Conservation (phyloP, 2,329 filamentous ascomycete species). For the Zasmidium angulare region DNA sequence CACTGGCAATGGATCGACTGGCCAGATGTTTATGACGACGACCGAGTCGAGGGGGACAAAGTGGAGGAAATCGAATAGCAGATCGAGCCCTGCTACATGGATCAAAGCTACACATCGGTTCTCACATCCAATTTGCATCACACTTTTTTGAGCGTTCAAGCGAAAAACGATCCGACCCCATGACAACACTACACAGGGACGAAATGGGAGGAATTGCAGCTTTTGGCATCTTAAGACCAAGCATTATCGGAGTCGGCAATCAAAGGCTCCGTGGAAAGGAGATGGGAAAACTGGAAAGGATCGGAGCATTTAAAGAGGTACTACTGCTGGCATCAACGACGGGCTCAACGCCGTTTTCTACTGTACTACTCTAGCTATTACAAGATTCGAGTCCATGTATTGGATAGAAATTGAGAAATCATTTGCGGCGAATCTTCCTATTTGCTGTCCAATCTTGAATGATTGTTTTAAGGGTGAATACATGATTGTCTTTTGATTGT, state of each 20-base stretch:
- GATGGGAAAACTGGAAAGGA: background rate
- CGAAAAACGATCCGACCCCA: constrained; percentile 5
- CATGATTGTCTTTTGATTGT: no score
- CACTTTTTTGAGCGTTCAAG: constrained; percentile 21
- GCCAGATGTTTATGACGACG: constrained; percentile 19
- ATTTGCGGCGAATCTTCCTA: background rate
- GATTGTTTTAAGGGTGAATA: no score
- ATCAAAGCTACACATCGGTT: constrained; percentile 18
- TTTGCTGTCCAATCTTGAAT: no score
- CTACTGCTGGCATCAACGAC: no score
- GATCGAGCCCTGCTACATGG: background rate
- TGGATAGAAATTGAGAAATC: background rate
- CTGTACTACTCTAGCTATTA: background rate
- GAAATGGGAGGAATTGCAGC: constrained; percentile 1
- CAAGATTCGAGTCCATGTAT: background rate
- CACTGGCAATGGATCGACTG: constrained; percentile 35
- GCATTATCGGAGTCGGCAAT: background rate
- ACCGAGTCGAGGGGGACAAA: constrained; percentile 2
- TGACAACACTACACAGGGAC: constrained; percentile 3
- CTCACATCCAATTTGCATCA: constrained; percentile 18
- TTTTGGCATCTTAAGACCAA: constrained; percentile 13
- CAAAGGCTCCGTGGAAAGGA: no score
- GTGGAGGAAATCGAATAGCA: background rate
- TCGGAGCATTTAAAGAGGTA: background rate
- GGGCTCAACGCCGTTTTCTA: constrained; percentile 4